A percentile compares a stretch with the other conserved stretches of the same genome.
Conservation (phyloP, 129 eudicot genomes). For the Pulicaria dysenterica region DNA sequence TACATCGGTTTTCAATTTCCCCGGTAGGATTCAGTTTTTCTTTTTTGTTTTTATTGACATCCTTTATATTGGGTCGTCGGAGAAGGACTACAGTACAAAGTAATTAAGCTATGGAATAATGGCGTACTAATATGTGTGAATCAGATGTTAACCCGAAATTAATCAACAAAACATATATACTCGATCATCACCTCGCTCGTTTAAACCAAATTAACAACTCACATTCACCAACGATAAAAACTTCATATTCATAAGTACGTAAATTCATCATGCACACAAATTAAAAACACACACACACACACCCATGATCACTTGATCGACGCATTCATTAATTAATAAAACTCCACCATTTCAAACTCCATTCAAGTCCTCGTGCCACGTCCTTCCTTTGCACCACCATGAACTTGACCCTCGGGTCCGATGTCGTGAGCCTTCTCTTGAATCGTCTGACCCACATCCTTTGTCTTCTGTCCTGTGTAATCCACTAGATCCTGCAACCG, state of each 20-base stretch:
- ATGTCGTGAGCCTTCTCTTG: slow-evolving; percentile 55
- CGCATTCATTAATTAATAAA: slow-evolving; percentile 1
- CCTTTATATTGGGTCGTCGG: too few relatives aligned
- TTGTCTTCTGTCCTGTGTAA: slow-evolving; percentile 69
- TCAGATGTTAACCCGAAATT: too few relatives aligned
- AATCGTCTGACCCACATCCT: slow-evolving; percentile 63
- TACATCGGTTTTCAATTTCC: too few relatives aligned
- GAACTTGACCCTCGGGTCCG: slow-evolving; percentile 43
- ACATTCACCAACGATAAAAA: slow-evolving; percentile 18
- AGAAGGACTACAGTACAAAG: too few relatives aligned
- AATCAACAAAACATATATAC: too few relatives aligned
- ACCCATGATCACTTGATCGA: too few relatives aligned
- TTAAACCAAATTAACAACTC: background rate
- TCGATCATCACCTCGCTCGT: too few relatives aligned
- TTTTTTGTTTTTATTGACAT: too few relatives aligned
- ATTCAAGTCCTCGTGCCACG: slow-evolving; percentile 33
- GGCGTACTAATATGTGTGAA: too few relatives aligned
- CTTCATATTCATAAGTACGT: slow-evolving; percentile 25
- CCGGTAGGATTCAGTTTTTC: too few relatives aligned
- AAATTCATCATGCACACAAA: slow-evolving; percentile 8
- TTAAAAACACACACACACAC: slow-evolving; percentile 22
- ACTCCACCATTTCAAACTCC: slow-evolving; percentile 16
- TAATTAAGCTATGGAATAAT: too few relatives aligned
- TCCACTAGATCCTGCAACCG: slow-evolving; percentile 51
- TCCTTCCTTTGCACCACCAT: slow-evolving; percentile 40